These are phyloP conservation scores for Citrus unshiu DNA, from an alignment of 345 rosid species.

Conservation along the genomic window DNA sequence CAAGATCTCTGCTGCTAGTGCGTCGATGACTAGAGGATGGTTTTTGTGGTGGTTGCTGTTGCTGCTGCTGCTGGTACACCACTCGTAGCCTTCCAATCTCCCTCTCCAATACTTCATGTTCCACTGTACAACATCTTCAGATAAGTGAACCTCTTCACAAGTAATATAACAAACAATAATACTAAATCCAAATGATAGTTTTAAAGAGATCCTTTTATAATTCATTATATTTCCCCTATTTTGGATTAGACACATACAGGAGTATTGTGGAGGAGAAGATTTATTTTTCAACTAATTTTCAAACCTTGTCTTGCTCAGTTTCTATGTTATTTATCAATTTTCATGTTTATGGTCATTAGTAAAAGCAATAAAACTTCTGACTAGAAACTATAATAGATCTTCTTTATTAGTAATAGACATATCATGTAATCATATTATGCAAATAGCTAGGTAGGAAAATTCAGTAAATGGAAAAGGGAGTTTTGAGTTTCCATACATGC, in stretches of 20 bases:
- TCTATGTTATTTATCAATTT: not conserved
- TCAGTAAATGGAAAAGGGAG: not conserved
- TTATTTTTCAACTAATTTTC: not conserved
- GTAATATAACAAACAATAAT: not conserved
- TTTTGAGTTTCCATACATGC: not conserved
- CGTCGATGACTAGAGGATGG: constrained; percentile 73
- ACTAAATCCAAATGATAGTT: not conserved
- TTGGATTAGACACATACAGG: not conserved
- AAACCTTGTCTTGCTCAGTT: not conserved
- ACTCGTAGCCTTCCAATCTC: constrained; percentile 79
- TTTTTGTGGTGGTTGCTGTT: constrained; percentile 42
- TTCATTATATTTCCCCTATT: not conserved
- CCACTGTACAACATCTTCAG: constrained; percentile 54
- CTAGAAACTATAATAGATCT: not conserved
- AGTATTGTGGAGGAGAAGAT: not conserved
- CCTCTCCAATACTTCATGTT: constrained; percentile 93
- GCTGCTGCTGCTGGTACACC: constrained; percentile 71
- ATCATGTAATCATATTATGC: not conserved
- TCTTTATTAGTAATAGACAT: not conserved
- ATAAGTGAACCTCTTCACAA: constrained; percentile 6
- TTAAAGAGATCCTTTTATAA: not conserved
- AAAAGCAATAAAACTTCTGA: not conserved
- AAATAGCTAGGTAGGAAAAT: not conserved
- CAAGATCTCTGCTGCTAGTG: constrained; percentile 72
- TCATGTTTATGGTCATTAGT: not conserved